phyloP scores from a whole-genome alignment of 2,329 filamentous ascomycete genomes.

The Penicillium thymicola region DNA sequence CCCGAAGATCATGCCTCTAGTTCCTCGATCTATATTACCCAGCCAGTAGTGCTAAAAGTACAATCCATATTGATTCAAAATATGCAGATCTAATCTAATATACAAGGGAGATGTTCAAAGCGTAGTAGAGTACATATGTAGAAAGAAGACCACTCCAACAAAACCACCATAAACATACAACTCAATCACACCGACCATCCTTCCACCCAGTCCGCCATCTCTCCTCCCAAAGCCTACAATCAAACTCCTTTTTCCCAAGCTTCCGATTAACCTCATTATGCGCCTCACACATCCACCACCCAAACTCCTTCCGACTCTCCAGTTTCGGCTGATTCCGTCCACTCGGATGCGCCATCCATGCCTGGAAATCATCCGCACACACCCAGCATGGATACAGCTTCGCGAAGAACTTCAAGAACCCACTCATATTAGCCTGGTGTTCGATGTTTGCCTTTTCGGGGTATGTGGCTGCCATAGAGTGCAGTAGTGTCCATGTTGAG shows the following conservation, averaged over 20 bases:
- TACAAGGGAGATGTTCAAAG: conserved; percentile 14
- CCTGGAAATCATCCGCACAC: conserved; percentile 87
- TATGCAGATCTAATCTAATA: conserved; percentile 10
- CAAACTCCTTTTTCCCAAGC: conserved; percentile 84
- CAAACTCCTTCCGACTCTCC: conserved; percentile 48
- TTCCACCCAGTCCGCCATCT: conserved; percentile 87
- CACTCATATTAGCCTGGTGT: conserved; percentile 71
- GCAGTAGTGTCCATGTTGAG: conserved; percentile 87
- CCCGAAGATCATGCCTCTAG: not conserved
- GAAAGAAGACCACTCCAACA: conserved; percentile 5
- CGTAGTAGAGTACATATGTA: no score
- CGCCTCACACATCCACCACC: conserved; percentile 51
- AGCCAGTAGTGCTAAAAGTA: not conserved
- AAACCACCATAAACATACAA: not conserved
- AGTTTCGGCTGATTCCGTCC: conserved; percentile 61
- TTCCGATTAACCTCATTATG: conserved; percentile 60
- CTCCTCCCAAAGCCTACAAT: conserved; percentile 88
- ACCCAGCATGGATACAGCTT: conserved; percentile 93
- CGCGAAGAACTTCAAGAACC: conserved; percentile 77
- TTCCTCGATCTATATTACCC: not conserved
- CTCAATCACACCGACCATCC: conserved; percentile 62
- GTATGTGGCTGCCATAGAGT: conserved; percentile 86
- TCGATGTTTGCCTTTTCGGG: conserved; percentile 63
- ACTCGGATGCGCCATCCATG: conserved; percentile 65
- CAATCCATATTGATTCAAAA: conserved; percentile 4